Conservation (phyloP, 192 early-diverging fungal genomes). For the Coemansia sp. region DNA sequence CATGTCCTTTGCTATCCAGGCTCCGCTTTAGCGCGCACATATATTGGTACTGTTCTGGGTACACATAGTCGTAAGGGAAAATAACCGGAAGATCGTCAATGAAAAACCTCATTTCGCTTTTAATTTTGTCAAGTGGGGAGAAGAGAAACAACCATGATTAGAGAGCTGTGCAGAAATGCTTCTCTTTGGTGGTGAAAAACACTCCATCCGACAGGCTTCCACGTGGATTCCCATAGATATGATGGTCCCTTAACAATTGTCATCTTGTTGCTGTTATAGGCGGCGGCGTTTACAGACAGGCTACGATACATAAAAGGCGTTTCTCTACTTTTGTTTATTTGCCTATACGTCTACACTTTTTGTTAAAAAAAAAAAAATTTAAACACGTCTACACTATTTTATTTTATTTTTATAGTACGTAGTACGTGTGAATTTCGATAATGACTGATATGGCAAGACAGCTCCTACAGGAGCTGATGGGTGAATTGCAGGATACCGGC, state of each 20-base stretch:
- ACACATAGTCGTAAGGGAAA: slow-evolving; percentile 99
- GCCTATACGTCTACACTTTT: background rate
- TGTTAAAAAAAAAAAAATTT: background rate
- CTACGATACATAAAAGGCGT: background rate
- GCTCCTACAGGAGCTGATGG: slow-evolving; percentile 57
- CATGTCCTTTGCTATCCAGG: slow-evolving; percentile 92
- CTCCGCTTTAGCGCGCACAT: slow-evolving; percentile 94
- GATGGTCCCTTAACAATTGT: background rate
- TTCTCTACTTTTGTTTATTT: background rate
- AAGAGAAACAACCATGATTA: background rate
- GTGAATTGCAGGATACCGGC: slow-evolving; percentile 42
- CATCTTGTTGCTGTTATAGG: background rate
- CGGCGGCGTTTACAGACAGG: background rate
- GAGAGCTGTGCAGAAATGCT: background rate
- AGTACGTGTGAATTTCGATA: background rate
- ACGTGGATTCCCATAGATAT: background rate
- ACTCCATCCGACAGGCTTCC: background rate
- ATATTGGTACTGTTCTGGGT: slow-evolving; percentile 98
- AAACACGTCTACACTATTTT: background rate
- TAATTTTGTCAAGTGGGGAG: background rate
- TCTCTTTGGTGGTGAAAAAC: background rate
- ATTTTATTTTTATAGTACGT: background rate
- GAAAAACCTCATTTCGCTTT: slow-evolving; percentile 32
- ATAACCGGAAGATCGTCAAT: slow-evolving; percentile 77
- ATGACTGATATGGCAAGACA: slow-evolving; percentile 54